These are phyloP conservation scores for Colletotrichum shisoi DNA, from an alignment of 2,329 filamentous ascomycete genomes.

Conservation along the genomic window DNA sequence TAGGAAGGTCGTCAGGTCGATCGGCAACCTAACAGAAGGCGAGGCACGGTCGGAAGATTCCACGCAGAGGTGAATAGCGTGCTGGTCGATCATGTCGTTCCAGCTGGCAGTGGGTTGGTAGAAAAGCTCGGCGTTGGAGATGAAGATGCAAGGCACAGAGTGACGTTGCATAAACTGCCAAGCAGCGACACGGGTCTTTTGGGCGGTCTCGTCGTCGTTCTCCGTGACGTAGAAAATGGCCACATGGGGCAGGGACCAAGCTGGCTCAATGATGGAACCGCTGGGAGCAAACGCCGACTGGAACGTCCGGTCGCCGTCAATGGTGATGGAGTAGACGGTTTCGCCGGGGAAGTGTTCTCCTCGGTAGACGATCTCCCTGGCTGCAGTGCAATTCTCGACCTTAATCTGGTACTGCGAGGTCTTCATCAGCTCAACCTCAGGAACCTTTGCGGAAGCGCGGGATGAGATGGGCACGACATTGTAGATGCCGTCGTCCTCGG, in stretches of 20 bases:
- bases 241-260: slow-evolving; percentile 59
- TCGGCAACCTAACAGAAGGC: slow-evolving; percentile 54
- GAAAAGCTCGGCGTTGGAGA: slow-evolving; percentile 55
- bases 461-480: slow-evolving; percentile 61
- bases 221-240: slow-evolving; percentile 60
- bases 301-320: slow-evolving; percentile 52
- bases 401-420: slow-evolving; percentile 61
- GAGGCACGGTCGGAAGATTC: slow-evolving; percentile 51
- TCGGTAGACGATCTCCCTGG: slow-evolving; percentile 46
- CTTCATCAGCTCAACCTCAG: slow-evolving; percentile 62
- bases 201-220: slow-evolving; percentile 51
- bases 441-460: slow-evolving; percentile 56
- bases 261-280: slow-evolving; percentile 52
- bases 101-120: slow-evolving; percentile 48
- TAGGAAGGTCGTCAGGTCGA: slow-evolving; percentile 59
- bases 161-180: slow-evolving; percentile 59
- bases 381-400: slow-evolving; percentile 57
- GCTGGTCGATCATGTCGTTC: slow-evolving; percentile 51
- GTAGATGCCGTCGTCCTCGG: slow-evolving; percentile 53
- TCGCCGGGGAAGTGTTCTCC: slow-evolving; percentile 43
- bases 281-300: slow-evolving; percentile 49
- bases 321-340: slow-evolving; percentile 50
- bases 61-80: slow-evolving; percentile 58
- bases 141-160: slow-evolving; percentile 57
- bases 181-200: slow-evolving; percentile 52